phyloP scores from a whole-genome alignment of 352 stramenopile genomes.

The Globisporangium mamillatum region DNA sequence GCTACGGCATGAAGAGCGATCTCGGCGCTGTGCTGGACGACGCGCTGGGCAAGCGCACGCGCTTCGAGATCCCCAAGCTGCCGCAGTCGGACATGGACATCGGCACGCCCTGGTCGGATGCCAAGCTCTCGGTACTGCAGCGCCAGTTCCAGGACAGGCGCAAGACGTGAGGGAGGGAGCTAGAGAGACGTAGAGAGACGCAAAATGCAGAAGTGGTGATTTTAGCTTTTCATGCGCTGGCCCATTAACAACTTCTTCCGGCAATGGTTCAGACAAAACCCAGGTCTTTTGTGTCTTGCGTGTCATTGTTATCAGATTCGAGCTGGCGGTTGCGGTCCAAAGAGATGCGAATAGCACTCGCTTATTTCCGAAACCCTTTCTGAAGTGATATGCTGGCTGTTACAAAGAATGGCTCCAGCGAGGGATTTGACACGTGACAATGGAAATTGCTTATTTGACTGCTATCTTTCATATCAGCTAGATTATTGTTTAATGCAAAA shows the following conservation, averaged over 20 bases:
- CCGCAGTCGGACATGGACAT: slow-evolving; percentile 56
- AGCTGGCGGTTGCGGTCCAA: not conserved
- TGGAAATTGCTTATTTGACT: not conserved
- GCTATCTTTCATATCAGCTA: no score
- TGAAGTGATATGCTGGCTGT: not conserved
- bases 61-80: slow-evolving; percentile 79
- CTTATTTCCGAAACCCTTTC: slow-evolving; percentile 4
- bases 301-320: slow-evolving; percentile 2
- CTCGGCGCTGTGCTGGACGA: slow-evolving; percentile 27
- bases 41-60: slow-evolving; percentile 22
- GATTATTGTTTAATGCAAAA: no score
- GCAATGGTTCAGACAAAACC: not conserved
- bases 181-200: not conserved
- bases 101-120: slow-evolving; percentile 70
- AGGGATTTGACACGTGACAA: not conserved
- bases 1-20: slow-evolving; percentile 11
- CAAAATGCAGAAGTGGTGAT: not conserved
- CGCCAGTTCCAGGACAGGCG: slow-evolving; percentile 41
- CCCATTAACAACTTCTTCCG: not conserved
- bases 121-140: slow-evolving; percentile 54
- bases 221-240: not conserved
- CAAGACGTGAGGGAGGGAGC: slow-evolving; percentile 7
- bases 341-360: not conserved
- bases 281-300: not conserved
- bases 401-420: not conserved